These are phyloP conservation scores for Yamadazyma aaseri DNA, from an alignment of 1,139 yeast genomes.

Conservation along the genomic window DNA sequence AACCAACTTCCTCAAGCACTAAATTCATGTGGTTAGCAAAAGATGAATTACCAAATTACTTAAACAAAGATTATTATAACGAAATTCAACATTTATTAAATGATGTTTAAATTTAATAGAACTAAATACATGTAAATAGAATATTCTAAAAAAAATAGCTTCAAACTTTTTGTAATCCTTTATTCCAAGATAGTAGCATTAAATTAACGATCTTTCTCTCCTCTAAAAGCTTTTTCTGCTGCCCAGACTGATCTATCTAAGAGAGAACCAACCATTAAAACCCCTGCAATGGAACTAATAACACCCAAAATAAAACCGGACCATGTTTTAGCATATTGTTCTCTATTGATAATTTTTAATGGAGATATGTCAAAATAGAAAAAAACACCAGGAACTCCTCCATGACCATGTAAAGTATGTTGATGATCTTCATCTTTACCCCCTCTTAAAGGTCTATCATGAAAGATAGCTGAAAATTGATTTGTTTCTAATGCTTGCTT, in stretches of 20 bases:
- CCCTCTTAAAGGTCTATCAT: constrained; percentile 80
- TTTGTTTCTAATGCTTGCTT: constrained; percentile 66
- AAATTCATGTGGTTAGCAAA: constrained; percentile 79
- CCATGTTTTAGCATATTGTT: constrained; percentile 76
- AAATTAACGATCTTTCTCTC: constrained; percentile 60
- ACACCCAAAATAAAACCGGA: constrained; percentile 84
- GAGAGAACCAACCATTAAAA: constrained; percentile 86
- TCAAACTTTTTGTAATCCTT: constrained; percentile 1
- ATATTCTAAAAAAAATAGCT: constrained; percentile 1
- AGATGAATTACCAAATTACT: constrained; percentile 65
- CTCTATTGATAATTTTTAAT: constrained; percentile 82
- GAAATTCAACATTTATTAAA: constrained; percentile 53
- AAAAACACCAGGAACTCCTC: constrained; percentile 90
- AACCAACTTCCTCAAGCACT: constrained; percentile 37
- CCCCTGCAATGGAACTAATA: constrained; percentile 89
- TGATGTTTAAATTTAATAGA: constrained; percentile 29
- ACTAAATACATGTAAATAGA: constrained; percentile 15
- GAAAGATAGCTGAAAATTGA: constrained; percentile 88
- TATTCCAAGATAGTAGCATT: too few species aligned
- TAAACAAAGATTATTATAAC: constrained; percentile 55
- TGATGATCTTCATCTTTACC: constrained; percentile 92
- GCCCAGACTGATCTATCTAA: constrained; percentile 87
- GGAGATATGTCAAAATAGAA: constrained; percentile 92
- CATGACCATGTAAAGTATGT: constrained; percentile 76
- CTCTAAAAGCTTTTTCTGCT: constrained; percentile 75